phyloP scores from a whole-genome alignment of 257 asterid genomes.

The Forsythia suspensa region DNA sequence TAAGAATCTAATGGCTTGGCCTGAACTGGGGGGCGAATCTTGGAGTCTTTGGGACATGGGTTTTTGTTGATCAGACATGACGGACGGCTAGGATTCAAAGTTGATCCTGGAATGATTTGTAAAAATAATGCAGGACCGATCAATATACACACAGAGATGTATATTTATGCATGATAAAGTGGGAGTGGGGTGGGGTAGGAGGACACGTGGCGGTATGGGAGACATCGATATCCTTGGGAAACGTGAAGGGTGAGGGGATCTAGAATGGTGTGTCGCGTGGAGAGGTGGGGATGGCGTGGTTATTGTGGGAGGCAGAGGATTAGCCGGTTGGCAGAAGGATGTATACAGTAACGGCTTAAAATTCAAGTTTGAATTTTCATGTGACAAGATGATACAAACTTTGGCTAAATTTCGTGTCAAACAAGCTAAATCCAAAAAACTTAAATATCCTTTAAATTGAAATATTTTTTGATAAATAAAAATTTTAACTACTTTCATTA shows the following conservation, averaged over 20 bases:
- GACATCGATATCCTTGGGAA: not conserved
- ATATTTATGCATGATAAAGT: not conserved
- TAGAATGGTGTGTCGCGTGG: not conserved
- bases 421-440: too few relatives aligned
- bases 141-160: not conserved
- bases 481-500: too few relatives aligned
- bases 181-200: not conserved
- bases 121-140: not conserved
- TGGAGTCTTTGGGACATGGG: conserved; percentile 15
- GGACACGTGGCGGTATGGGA: conserved; percentile 11
- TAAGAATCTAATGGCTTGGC: conserved; percentile 23
- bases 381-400: not conserved
- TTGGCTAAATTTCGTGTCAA: too few relatives aligned
- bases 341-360: not conserved
- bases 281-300: not conserved
- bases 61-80: conserved; percentile 36
- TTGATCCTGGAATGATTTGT: not conserved
- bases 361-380: not conserved
- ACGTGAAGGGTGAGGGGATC: not conserved
- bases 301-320: not conserved
- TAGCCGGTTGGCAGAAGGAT: not conserved
- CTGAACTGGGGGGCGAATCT: conserved; percentile 14
- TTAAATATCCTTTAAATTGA: too few relatives aligned
- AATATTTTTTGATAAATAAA: too few relatives aligned
- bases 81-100: not conserved